Conservation (phyloP, 2,329 filamentous ascomycete species). For the Talaromyces sp. region DNA sequence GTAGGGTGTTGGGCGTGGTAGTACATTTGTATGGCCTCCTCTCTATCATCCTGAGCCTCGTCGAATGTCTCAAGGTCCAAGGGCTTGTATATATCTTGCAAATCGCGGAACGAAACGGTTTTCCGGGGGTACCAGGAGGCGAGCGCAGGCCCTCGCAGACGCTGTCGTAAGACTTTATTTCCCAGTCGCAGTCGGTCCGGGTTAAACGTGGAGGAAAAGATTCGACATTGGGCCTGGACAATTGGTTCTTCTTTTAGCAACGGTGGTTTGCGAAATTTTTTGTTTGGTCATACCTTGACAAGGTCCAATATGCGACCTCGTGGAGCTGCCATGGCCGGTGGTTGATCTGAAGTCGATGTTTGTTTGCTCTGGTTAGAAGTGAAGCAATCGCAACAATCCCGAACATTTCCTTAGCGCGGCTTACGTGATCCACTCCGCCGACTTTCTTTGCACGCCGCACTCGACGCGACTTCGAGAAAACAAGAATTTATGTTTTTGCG, state of each 20-base stretch:
- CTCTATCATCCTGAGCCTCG: constrained; percentile 72
- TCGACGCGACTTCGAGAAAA: not conserved
- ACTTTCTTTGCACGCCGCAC: not conserved
- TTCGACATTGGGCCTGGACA: constrained; percentile 72
- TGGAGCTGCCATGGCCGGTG: constrained; percentile 7
- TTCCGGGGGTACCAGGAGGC: constrained; percentile 84
- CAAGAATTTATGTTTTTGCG: not conserved
- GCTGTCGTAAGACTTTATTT: constrained; percentile 86
- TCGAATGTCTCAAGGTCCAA: constrained; percentile 64
- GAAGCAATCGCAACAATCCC: not conserved
- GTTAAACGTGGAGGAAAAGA: constrained; percentile 91
- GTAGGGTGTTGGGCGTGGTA: constrained; percentile 15
- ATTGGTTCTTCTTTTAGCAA: not conserved
- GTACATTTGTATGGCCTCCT: constrained; percentile 58
- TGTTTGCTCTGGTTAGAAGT: not conserved
- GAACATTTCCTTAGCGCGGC: not conserved
- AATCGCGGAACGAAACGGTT: constrained; percentile 63
- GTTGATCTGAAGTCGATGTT: not conserved
- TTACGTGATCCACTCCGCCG: not conserved
- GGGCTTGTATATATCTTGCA: constrained; percentile 62
- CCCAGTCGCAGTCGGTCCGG: constrained; percentile 74
- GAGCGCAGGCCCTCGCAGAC: constrained; percentile 74
- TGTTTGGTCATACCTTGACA: constrained; percentile 68
- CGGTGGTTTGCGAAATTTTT: too few relatives aligned
- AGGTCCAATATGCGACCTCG: constrained; percentile 57